Conservation (phyloP, 2,329 filamentous ascomycete species). For the Sordariomycetes sp. region DNA sequence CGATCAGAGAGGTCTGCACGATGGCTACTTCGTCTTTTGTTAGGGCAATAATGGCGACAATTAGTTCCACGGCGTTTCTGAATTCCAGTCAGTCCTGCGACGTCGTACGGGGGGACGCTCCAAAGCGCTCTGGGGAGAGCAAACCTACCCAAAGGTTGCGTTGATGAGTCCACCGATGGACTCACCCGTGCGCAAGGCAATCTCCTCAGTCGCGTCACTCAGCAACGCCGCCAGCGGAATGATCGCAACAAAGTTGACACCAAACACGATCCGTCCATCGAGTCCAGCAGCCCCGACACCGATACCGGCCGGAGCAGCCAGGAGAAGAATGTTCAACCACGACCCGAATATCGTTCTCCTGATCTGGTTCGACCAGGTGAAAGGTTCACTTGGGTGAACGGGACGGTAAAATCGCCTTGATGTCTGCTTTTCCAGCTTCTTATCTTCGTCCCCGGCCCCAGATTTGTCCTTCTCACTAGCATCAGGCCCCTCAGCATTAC, state of each 20-base stretch:
- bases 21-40: conserved; percentile 67
- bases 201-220: conserved; percentile 83
- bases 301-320: conserved; percentile 74
- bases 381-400: conserved; percentile 28
- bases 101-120: no score
- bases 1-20: conserved; percentile 86
- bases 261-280: conserved; percentile 56
- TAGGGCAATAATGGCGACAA: conserved; percentile 79
- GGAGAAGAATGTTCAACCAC: conserved; percentile 76
- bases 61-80: conserved; percentile 76
- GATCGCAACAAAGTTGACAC: conserved; percentile 90
- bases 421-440: conserved; percentile 26
- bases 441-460: conserved; percentile 1
- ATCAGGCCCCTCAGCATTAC: background rate
- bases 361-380: conserved; percentile 56
- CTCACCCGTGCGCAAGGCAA: conserved; percentile 73
- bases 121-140: conserved; percentile 42
- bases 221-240: conserved; percentile 82
- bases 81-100: background rate
- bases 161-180: conserved; percentile 84
- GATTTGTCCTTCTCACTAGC: background rate
- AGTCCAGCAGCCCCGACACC: conserved; percentile 40
- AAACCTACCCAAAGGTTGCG: conserved; percentile 86
- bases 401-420: conserved; percentile 38
- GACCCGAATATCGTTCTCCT: conserved; percentile 70